These are phyloP conservation scores for Talaromyces stipitatus DNA, from an alignment of 495 filamentous ascomycete species.

Conservation along the genomic window DNA sequence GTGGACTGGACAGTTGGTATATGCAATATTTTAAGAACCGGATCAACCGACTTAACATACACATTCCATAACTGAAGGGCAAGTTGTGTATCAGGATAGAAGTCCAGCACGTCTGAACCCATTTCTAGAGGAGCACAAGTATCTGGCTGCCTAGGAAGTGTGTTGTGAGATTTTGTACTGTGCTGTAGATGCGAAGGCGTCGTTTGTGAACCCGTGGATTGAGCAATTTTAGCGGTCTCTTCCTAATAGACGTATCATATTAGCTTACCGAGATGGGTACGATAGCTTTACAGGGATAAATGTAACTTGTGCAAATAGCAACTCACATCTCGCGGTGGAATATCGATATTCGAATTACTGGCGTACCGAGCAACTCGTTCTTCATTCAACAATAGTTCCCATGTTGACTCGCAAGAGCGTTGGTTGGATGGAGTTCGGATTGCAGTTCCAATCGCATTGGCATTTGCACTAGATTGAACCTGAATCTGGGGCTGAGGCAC, in stretches of 20 bases:
- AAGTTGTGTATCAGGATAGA: constrained; percentile 55
- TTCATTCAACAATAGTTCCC: constrained; percentile 12
- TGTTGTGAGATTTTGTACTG: constrained; percentile 3
- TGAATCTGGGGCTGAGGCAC: constrained; percentile 1
- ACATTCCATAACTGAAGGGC: constrained; percentile 61
- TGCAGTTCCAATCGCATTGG: constrained; percentile 13
- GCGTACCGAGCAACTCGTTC: constrained; percentile 10
- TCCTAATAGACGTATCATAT: constrained; percentile 17
- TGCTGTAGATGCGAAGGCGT: constrained; percentile 3
- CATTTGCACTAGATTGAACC: not conserved
- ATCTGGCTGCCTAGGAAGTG: not conserved
- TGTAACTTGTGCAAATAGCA: too few relatives aligned
- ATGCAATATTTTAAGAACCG: constrained; percentile 57
- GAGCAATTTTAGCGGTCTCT: constrained; percentile 9
- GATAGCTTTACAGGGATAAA: too few relatives aligned
- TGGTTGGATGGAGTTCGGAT: constrained; percentile 14
- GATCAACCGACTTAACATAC: constrained; percentile 54
- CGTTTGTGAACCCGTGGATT: constrained; percentile 12
- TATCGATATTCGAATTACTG: constrained; percentile 12
- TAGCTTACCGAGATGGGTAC: too few relatives aligned
- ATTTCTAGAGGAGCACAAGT: not conserved
- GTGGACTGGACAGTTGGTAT: constrained; percentile 42
- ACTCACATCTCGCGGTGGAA: constrained; percentile 9
- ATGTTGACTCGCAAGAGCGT: not conserved
- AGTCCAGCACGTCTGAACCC: constrained; percentile 7